These are phyloP conservation scores for Exophiala aquamarina DNA, from an alignment of 2,329 filamentous ascomycete genomes.

Conservation along the genomic window DNA sequence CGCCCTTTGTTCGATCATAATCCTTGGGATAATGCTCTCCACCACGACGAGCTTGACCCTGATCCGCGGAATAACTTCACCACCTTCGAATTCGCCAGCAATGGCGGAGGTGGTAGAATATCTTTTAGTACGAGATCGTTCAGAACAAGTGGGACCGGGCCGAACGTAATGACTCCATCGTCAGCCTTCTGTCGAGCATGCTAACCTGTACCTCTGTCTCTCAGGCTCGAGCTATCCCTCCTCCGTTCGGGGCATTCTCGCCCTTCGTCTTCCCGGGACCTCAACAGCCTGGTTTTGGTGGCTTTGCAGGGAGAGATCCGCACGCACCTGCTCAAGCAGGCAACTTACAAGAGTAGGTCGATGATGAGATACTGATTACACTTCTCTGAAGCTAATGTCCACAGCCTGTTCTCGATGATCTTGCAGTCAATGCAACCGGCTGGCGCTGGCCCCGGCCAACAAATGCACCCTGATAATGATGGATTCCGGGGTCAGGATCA, in stretches of 20 bases:
- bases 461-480: not conserved
- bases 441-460: conserved; percentile 1
- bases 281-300: not conserved
- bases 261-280: conserved; percentile 8
- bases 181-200: conserved; percentile 8
- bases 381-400: not conserved
- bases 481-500: conserved; percentile 3
- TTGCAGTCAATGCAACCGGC: conserved; percentile 21
- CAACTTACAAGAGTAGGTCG: conserved; percentile 24
- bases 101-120: conserved; percentile 23
- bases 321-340: conserved; percentile 8
- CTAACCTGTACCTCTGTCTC: conserved; percentile 1
- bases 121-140: conserved; percentile 24
- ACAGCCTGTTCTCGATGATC: conserved; percentile 26
- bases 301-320: conserved; percentile 1
- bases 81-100: conserved; percentile 25
- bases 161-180: conserved; percentile 7
- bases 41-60: conserved; percentile 44
- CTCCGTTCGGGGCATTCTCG: not conserved
- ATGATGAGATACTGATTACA: not conserved
- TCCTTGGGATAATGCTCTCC: conserved; percentile 48
- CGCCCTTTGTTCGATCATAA: conserved; percentile 42
- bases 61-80: conserved; percentile 23
- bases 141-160: conserved; percentile 8
- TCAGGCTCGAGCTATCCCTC: conserved; percentile 12